Conservation (phyloP, 2,329 filamentous ascomycete species). For the Diplocarpon mali region DNA sequence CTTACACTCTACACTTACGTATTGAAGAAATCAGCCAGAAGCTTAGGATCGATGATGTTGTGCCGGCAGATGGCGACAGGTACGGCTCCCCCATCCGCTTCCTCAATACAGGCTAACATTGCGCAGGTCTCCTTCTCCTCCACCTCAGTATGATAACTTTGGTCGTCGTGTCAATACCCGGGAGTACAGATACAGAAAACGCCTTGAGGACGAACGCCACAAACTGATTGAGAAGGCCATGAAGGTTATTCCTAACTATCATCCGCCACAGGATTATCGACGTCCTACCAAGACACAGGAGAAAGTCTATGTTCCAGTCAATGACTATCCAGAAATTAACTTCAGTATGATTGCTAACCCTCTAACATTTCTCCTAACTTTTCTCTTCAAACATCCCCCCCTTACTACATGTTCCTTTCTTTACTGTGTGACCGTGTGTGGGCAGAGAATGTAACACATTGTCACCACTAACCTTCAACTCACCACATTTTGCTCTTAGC, state of each 20-base stretch:
- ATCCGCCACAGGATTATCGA: conserved; percentile 95
- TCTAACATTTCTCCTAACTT: conserved; percentile 65
- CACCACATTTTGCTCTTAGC: conserved; percentile 27
- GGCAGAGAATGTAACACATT: conserved; percentile 24
- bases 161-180: conserved; percentile 98
- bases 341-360: conserved; percentile 99
- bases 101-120: conserved; percentile 10
- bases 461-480: conserved; percentile 29
- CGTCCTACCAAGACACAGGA: conserved; percentile 99
- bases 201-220: conserved; percentile 95
- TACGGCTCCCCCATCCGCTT: conserved; percentile 36
- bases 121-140: conserved; percentile 79
- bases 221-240: conserved; percentile 98
- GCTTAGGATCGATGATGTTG: conserved; percentile 96
- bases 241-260: conserved; percentile 99
- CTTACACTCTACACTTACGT: conserved; percentile 88
- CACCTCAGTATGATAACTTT: conserved; percentile 98
- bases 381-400: conserved; percentile 27
- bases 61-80: conserved; percentile 92
- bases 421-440: conserved; percentile 30
- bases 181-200: conserved; percentile 97
- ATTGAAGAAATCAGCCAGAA: conserved; percentile 99
- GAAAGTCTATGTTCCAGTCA: conserved; percentile 99
- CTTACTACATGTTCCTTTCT: conserved; percentile 26
- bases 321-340: conserved; percentile 99